Conservation (phyloP, 495 filamentous ascomycete genomes). For the Pseudoneurospora amorphoporcata region DNA sequence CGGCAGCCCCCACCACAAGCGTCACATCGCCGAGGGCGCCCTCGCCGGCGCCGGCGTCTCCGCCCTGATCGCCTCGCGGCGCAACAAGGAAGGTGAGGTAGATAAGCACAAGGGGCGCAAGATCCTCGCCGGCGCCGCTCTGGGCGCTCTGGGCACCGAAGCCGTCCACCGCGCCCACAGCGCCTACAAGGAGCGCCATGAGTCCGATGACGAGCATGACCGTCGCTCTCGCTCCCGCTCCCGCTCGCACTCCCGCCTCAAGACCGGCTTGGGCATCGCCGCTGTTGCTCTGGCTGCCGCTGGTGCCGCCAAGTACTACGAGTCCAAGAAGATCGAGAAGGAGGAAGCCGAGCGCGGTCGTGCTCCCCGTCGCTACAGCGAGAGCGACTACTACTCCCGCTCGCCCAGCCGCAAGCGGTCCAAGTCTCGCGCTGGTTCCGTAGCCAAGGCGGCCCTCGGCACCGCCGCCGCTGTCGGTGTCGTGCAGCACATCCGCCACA, state of each 20-base stretch:
- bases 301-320: slow-evolving; percentile 67
- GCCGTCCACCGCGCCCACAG: slow-evolving; percentile 61
- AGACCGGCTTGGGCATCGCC: slow-evolving; percentile 66
- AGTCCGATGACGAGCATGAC: slow-evolving; percentile 33
- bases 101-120: slow-evolving; percentile 57
- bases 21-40: slow-evolving; percentile 80
- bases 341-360: slow-evolving; percentile 59
- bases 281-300: slow-evolving; percentile 67
- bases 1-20: slow-evolving; percentile 48
- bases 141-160: slow-evolving; percentile 77
- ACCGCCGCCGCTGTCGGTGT: slow-evolving; percentile 70
- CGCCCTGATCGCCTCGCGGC: slow-evolving; percentile 61
- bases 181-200: slow-evolving; percentile 55
- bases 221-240: slow-evolving; percentile 41
- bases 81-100: slow-evolving; percentile 47
- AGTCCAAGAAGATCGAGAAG: slow-evolving; percentile 55
- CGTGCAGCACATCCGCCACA: slow-evolving; percentile 62
- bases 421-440: slow-evolving; percentile 55
- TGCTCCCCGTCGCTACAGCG: slow-evolving; percentile 50
- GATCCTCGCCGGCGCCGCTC: slow-evolving; percentile 66
- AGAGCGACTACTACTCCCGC: slow-evolving; percentile 24
- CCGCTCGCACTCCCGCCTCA: slow-evolving; percentile 43
- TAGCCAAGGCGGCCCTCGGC: slow-evolving; percentile 69
- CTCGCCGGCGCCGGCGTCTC: slow-evolving; percentile 68
- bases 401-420: slow-evolving; percentile 32